Evolutionary conservation across 2,329 filamentous ascomycete genomes (phyloP).

Genomic region (Fonsecaea nubica): DNA sequence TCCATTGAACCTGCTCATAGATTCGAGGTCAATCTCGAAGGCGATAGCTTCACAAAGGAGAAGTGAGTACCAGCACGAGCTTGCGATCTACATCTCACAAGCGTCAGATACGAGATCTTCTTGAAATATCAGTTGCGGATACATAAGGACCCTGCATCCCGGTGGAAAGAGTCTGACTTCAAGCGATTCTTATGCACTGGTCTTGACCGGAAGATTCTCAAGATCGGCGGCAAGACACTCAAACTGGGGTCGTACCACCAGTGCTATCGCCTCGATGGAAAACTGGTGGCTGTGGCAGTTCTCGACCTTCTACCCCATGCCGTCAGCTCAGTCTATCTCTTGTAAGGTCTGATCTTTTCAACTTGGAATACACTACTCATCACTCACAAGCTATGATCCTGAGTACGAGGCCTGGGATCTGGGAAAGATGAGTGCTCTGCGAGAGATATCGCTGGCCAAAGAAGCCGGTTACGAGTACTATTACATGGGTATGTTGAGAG

Average conservation of each 20-base stretch:
- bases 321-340: conserved; percentile 59
- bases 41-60: conserved; percentile 54
- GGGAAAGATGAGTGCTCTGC: conserved; percentile 67
- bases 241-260: conserved; percentile 59
- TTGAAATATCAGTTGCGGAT: conserved; percentile 55
- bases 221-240: conserved; percentile 47
- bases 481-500: conserved; percentile 62
- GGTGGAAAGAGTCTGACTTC: conserved; percentile 54
- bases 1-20: conserved; percentile 56
- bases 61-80: conserved; percentile 46
- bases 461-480: conserved; percentile 66
- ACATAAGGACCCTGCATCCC: conserved; percentile 53
- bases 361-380: conserved; percentile 9
- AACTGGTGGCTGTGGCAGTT: conserved; percentile 57
- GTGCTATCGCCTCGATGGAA: conserved; percentile 58
- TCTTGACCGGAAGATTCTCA: conserved; percentile 49
- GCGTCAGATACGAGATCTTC: conserved; percentile 52
- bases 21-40: conserved; percentile 57
- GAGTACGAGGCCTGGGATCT: conserved; percentile 67
- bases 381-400: conserved; percentile 60
- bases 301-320: conserved; percentile 55
- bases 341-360: conserved; percentile 45
- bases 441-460: conserved; percentile 63
- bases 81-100: not conserved
- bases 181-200: conserved; percentile 57